Conservation (phyloP, 257 asterid genomes). For the Lycium barbarum region DNA sequence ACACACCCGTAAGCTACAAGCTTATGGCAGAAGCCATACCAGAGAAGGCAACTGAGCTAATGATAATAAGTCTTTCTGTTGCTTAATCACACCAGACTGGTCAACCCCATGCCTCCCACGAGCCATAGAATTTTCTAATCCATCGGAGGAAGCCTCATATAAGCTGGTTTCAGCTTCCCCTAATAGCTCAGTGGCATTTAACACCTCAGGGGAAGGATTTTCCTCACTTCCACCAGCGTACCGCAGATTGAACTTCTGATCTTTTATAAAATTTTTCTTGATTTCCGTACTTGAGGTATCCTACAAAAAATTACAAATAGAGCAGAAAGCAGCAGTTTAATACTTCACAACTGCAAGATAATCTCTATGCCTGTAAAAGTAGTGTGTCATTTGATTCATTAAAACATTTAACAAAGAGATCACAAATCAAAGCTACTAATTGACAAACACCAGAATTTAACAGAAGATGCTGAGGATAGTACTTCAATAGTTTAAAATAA, state of each 20-base stretch:
- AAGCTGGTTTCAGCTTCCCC: slow-evolving; percentile 52
- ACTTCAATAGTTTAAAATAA: neutral
- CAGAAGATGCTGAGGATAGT: neutral
- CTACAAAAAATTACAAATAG: slow-evolving; percentile 42
- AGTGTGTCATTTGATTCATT: neutral
- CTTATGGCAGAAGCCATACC: slow-evolving; percentile 49
- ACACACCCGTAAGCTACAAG: neutral
- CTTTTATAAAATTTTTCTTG: slow-evolving; percentile 43
- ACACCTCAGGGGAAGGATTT: slow-evolving; percentile 65
- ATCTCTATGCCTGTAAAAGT: neutral
- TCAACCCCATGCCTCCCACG: slow-evolving; percentile 31
- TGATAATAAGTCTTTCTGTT: slow-evolving; percentile 39
- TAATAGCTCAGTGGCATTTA: slow-evolving; percentile 48
- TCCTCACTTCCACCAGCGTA: slow-evolving; percentile 46
- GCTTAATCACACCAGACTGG: slow-evolving; percentile 41
- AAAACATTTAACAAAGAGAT: neutral
- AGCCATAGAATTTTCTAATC: slow-evolving; percentile 38
- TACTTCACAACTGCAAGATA: neutral
- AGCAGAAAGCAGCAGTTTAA: neutral
- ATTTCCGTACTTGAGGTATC: slow-evolving; percentile 28
- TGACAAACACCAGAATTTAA: neutral
- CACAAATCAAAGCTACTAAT: neutral
- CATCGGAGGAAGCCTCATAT: slow-evolving; percentile 41
- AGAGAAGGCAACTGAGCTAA: slow-evolving; percentile 85
- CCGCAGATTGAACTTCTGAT: slow-evolving; percentile 47